Conservation (phyloP, 306 rosid species). For the Sphenostylis stenocarpa region DNA sequence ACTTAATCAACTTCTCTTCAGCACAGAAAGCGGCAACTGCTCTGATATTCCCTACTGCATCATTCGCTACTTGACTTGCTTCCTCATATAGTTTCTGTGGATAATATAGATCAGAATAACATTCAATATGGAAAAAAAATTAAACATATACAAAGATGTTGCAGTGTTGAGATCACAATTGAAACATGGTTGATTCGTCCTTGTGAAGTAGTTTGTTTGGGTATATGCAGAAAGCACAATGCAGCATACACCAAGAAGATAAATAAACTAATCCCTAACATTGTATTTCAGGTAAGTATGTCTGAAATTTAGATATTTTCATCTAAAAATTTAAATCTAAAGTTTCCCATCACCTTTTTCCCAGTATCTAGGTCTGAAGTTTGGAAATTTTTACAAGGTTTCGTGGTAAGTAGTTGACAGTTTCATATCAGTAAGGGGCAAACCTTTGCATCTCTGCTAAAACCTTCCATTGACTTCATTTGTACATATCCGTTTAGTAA, state of each 20-base stretch:
- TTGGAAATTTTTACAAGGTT: neutral
- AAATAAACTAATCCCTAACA: too few relatives aligned
- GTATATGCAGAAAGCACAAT: too few relatives aligned
- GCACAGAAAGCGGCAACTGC: slow-evolving; percentile 88
- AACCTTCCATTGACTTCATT: slow-evolving; percentile 59
- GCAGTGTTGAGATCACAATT: too few relatives aligned
- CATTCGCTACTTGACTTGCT: slow-evolving; percentile 80
- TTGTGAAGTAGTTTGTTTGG: too few relatives aligned
- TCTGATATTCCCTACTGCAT: slow-evolving; percentile 79
- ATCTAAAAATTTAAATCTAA: slow-evolving; percentile 1
- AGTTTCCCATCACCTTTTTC: neutral
- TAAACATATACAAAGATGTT: too few relatives aligned
- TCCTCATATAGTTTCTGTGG: slow-evolving; percentile 72
- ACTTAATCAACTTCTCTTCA: slow-evolving; percentile 72
- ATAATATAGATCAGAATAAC: neutral
- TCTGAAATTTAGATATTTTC: too few relatives aligned
- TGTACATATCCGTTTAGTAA: slow-evolving; percentile 57
- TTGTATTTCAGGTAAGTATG: too few relatives aligned
- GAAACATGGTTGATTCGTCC: too few relatives aligned
- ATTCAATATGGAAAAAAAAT: too few relatives aligned
- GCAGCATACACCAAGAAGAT: too few relatives aligned
- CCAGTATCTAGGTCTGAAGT: neutral
- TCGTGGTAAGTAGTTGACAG: neutral
- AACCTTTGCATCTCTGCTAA: slow-evolving; percentile 71
- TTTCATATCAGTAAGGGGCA: slow-evolving; percentile 16